Evolutionary conservation across 768 basidiomycete species (phyloP), one percentile per base, ranked within the genome.

Genomic region (Filobasidium wieringae): DNA sequence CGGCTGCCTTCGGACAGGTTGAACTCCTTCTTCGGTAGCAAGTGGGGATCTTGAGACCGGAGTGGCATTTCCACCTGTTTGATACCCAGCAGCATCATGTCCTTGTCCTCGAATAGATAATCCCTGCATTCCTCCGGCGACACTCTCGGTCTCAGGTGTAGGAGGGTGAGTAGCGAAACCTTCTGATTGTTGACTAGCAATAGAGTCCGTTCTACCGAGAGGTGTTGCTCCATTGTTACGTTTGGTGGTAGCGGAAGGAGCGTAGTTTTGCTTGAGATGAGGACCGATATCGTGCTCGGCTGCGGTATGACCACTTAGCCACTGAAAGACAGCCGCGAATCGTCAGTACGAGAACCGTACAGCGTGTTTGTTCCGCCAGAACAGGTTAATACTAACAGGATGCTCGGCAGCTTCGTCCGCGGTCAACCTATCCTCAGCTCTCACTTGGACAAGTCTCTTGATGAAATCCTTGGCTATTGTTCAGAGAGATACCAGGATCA

Each of bases 401-500:
- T 88, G 80, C 15, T 76, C 66, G 7, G 84, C 75, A 1, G 90
- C 91, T 61, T 88, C 77, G 1, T 76, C 75, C 0, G 88, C 87
- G 0, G 88, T 86, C 0, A 82, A 84, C 29, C 95, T 81, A 57
- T 80, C 75, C 0, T 72, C 63, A 0, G 91, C 85, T 65, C 93
- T 82, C 0, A 85, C 79, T 52, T 82, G 79, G 7, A 96, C 77
- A 26, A 95, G 74, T 0, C 77, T 70, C 63, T 76, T 79, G 68
- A 96, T 86, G 67, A 99, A 96, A 27, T 79, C 75, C 69, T 93
- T 96, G 11, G 90, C 92, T 89, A 61, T 11, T 9, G 19, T 12
- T 14, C 59, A 12, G 2, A 51, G 6, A 30, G 2, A n/a, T 36
- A 27, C 24, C n/a, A 36, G 9, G 12, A n/a, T 31, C 32, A 56